A percentile compares a stretch with the other conserved stretches of the same genome.
Evolutionary conservation across 2,329 filamentous ascomycete species (phyloP).

Genomic region (Nothopassalora personata): DNA sequence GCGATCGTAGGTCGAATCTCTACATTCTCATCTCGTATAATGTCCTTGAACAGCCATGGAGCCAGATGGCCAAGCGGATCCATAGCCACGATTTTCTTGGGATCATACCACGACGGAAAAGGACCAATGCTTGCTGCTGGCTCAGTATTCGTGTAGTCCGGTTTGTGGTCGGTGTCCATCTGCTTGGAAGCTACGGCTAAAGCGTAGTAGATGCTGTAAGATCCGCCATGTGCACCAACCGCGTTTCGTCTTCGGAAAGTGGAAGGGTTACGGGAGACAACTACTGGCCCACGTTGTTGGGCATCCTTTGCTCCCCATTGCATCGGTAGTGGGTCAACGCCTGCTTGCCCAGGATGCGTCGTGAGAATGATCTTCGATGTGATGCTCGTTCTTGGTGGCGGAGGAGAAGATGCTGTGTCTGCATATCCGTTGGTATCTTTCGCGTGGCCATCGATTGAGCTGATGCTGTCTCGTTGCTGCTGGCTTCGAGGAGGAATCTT

Average conservation of each 20-base stretch:
- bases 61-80: conserved; percentile 87
- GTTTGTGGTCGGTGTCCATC: conserved; percentile 73
- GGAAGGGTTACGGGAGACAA: conserved; percentile 70
- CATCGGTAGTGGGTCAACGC: conserved; percentile 84
- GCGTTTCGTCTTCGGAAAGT: conserved; percentile 77
- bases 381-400: conserved; percentile 36
- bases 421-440: conserved; percentile 18
- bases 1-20: conserved; percentile 68
- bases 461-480: conserved; percentile 23
- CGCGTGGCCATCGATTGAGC: conserved; percentile 19
- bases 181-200: conserved; percentile 89
- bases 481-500: conserved; percentile 19
- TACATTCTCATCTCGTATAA: conserved; percentile 70
- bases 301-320: conserved; percentile 80
- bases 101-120: conserved; percentile 82
- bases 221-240: conserved; percentile 73
- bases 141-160: conserved; percentile 78
- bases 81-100: conserved; percentile 95
- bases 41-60: conserved; percentile 75
- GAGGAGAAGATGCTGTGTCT: conserved; percentile 17
- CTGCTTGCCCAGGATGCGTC: conserved; percentile 89
- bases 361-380: conserved; percentile 62
- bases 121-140: conserved; percentile 85
- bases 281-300: conserved; percentile 72
- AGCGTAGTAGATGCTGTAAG: conserved; percentile 93